Evolutionary conservation across 225 moss, liverwort and hornwort genomes (phyloP), one percentile per base, ranked within the genome.

Genomic region (Polytrichum commune): DNA sequence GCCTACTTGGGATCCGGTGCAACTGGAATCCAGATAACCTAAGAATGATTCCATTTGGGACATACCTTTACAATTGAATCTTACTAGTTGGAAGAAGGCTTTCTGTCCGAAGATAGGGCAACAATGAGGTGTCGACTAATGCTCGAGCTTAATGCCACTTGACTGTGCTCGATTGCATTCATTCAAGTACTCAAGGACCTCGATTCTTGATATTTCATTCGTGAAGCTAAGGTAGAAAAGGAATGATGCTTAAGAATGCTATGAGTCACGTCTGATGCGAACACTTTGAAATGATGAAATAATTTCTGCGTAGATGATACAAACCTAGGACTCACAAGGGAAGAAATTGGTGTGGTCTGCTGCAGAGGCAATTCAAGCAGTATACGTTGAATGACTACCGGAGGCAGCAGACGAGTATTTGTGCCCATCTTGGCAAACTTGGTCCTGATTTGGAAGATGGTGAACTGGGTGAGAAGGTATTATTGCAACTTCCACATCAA

Each of bases 381-480:
- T 97, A 97, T 26, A 93, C 96, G 5, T 72, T 97, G 66, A 87
- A 80, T 38, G 93, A 97, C 68, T 97, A 92, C 4, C 89, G 90
- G 65, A 85, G 84, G 55, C 93, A 93, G 66, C 90, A 90, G 25
- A 86, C 79, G 62, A 88, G 85, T 85, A 77, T 81, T 7, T 90
- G 91, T 76, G 81, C 85, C 30, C 80, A 88, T 46, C 79, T 93
- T 72, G 96, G 96, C 46, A 92, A 86, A n/a, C 86, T 97, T 77
- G 96, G 96, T 73, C 87, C 85, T 27, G 73, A 83, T 75, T 72
- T 90, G 65, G 90, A 86, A 73, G 83, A 84, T 1, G 88, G 85
- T 7, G 83, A 89, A 65, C 74, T 93, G 54, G 76, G 89, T 76
- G 80, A 62, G 73, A 89, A 93, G 89, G 93, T 93, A 76, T 18